Base-by-base conservation (phyloP, 2,329 filamentous ascomycete genomes). In the Thermoascus crustaceus region DNA sequence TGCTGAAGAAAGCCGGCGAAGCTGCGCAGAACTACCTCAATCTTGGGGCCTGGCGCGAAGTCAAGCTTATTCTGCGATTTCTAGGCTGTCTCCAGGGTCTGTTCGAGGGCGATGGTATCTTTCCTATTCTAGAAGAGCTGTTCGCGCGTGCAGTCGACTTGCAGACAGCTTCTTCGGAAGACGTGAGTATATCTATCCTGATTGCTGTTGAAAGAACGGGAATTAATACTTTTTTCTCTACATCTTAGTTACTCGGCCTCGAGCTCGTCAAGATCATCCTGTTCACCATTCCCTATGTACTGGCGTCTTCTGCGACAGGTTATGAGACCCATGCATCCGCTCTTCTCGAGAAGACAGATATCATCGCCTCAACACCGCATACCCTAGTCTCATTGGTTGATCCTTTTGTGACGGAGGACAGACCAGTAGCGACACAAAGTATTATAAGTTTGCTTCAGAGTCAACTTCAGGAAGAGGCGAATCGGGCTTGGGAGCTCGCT, bases 201-300 rank as follows among this genome's bases (percentile, higher is more conserved):
- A 22, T n/a, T 13, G 13, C 14, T 32, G 18, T 20, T 30, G 23
- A 19, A 17, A 7, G 9, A 18, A 44, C 7, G n/a, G 16, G 29
- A 10, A 30, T 27, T 27, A 34, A 32, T 17, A 25, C 6, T 34
- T 40, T 40, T 42, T 43, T n/a, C n/a, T n/a, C n/a, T n/a, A n/a
- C n/a, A n/a, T n/a, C n/a, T 49, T 45, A 77, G 71, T 64, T 75
- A 27, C 64, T 82, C 32, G 76, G 78, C 13, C 64, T 93, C 26
- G 91, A 96, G 65, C 75, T 98, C 21, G 87, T 95, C 58, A 96
- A 95, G 64, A 88, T 95, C 49, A 95, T 98, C 46, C 76, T 96
- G 29, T 76, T 95, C 32, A 94, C 89, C 0, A 83, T 98, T 39
- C 89, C 91, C 0, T 98, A 96, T 58, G 72, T 86, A 36, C 80